A percentile compares a stretch with the other conserved stretches of the same genome.
These are phyloP conservation scores for Myxozyma mucilagina DNA, from an alignment of 805 yeast genomes.

Conservation along the genomic window DNA sequence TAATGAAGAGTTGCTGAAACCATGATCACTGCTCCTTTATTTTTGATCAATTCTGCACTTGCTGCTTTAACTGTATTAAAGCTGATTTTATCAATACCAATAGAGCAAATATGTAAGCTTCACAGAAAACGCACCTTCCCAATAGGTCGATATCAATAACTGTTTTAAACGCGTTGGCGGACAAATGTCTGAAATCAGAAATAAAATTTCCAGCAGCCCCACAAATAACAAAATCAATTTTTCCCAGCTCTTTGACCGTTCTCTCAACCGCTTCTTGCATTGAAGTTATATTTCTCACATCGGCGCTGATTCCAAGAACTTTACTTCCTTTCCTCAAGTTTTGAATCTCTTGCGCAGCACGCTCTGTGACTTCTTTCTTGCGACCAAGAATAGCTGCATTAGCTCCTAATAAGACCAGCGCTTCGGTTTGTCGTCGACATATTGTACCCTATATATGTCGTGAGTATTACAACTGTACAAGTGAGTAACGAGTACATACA, in stretches of 20 bases:
- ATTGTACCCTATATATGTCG: conserved; percentile 63
- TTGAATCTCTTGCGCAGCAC: conserved; percentile 68
- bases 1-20: conserved; percentile 90
- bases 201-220: conserved; percentile 97
- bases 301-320: conserved; percentile 72
- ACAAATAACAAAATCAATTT: conserved; percentile 82
- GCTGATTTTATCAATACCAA: background rate
- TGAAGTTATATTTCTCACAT: conserved; percentile 71
- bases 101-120: background rate
- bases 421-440: conserved; percentile 86
- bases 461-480: background rate
- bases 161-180: conserved; percentile 83
- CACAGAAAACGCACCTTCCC: conserved; percentile 56
- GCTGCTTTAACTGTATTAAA: conserved; percentile 83
- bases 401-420: conserved; percentile 79
- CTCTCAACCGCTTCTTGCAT: conserved; percentile 61
- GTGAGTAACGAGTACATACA: background rate
- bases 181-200: conserved; percentile 72
- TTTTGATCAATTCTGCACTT: conserved; percentile 60
- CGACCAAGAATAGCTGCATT: conserved; percentile 85
- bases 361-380: conserved; percentile 61
- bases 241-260: conserved; percentile 69
- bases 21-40: conserved; percentile 67
- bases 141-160: conserved; percentile 83
- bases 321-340: conserved; percentile 57